Evolutionary conservation across 2,329 filamentous ascomycete species (phyloP).

Genomic region (Diaporthe sp.): DNA sequence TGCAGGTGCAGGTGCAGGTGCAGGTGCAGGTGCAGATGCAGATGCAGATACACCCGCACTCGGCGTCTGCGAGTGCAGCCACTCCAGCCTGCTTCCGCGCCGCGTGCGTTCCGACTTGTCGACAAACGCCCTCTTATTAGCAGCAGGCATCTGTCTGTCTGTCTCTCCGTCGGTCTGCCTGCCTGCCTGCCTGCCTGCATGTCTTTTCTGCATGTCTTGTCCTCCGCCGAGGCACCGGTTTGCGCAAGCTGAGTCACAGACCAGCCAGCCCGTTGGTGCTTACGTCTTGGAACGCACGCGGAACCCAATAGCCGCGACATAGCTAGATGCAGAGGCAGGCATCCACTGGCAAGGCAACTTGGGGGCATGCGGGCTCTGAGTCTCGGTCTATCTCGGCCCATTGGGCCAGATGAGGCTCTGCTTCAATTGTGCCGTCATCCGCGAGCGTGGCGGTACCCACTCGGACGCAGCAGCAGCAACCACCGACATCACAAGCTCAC

Average conservation of each 20-base stretch:
- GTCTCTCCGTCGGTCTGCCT: background rate
- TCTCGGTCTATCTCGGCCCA: conserved; percentile 21
- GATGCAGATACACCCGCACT: background rate
- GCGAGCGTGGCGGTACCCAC: background rate
- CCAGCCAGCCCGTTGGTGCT: conserved; percentile 1
- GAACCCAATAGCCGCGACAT: background rate
- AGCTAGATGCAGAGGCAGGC: background rate
- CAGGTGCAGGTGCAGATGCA: background rate
- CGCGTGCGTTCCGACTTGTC: conserved; percentile 3
- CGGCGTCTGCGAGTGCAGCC: conserved; percentile 14
- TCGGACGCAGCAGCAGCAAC: background rate
- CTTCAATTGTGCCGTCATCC: conserved; percentile 18
- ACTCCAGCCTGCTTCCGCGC: conserved; percentile 4
- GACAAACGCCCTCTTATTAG: background rate
- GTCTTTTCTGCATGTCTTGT: background rate
- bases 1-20: background rate
- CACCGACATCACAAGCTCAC: background rate
- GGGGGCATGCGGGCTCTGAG: background rate
- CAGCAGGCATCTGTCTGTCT: background rate
- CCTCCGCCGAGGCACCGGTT: background rate
- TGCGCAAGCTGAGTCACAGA: conserved; percentile 11
- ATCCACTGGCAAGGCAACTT: background rate
- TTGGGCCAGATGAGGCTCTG: conserved; percentile 19
- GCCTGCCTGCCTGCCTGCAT: background rate
- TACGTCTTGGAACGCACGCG: background rate